Conservation (phyloP, 805 yeast species). For the Metschnikowia henanensis region DNA sequence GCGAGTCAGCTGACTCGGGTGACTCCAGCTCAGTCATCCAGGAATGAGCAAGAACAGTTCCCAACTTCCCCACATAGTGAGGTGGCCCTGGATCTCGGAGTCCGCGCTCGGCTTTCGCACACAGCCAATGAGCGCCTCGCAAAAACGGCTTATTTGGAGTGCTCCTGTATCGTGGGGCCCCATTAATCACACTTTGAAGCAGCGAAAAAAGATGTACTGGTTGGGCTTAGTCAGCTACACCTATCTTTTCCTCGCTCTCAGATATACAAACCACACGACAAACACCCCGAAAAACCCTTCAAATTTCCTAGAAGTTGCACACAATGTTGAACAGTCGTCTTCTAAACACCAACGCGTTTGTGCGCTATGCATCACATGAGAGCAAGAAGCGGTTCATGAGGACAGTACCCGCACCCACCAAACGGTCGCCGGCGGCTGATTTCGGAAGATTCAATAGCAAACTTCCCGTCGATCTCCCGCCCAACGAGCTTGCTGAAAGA, state of each 20-base stretch:
- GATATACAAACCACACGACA: no score
- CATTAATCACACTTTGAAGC: background rate
- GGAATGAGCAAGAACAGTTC: background rate
- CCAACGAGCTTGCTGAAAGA: constrained; percentile 3
- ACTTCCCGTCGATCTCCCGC: constrained; percentile 11
- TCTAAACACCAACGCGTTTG: constrained; percentile 12
- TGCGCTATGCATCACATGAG: constrained; percentile 16
- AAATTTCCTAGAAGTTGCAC: no score
- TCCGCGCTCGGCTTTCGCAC: constrained; percentile 15
- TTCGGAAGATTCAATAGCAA: constrained; percentile 12
- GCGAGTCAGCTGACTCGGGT: background rate
- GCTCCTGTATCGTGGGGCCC: constrained; percentile 7
- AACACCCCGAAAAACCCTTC: no score
- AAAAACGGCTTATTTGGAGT: constrained; percentile 13
- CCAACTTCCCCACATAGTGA: background rate
- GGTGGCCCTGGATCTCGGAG: background rate
- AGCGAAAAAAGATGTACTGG: constrained; percentile 4
- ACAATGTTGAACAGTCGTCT: constrained; percentile 14
- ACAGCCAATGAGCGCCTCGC: constrained; percentile 13
- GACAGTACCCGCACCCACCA: constrained; percentile 23
- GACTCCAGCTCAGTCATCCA: background rate
- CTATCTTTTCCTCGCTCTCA: background rate
- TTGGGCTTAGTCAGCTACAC: background rate
- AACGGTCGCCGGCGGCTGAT: constrained; percentile 13
- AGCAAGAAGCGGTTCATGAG: constrained; percentile 27